Conservation (phyloP, 345 rosid species). For the Eucalyptus tenuipes region DNA sequence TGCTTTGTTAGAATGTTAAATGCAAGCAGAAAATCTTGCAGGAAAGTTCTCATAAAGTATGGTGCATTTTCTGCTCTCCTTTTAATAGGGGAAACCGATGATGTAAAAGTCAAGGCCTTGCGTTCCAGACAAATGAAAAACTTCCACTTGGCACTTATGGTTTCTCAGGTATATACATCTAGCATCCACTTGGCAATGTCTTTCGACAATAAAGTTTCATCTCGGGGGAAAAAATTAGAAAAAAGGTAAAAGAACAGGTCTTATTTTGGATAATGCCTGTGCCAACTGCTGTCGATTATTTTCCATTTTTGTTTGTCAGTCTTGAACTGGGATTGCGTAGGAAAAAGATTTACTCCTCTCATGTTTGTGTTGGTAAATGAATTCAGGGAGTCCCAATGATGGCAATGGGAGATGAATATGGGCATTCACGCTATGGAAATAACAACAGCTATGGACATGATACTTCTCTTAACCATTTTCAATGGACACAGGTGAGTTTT, state of each 20-base stretch:
- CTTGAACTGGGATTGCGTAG: neutral
- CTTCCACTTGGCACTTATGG: conserved; percentile 81
- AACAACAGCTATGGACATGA: conserved; percentile 96
- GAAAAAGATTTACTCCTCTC: neutral
- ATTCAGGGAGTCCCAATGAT: conserved; percentile 86
- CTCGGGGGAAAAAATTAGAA: neutral
- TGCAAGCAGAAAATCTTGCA: neutral
- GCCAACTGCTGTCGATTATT: neutral
- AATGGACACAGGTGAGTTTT: conserved; percentile 51
- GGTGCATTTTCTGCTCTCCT: neutral
- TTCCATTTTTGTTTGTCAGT: neutral
- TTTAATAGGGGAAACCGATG: conserved; percentile 62
- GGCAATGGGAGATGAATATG: conserved; percentile 97
- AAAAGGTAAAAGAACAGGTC: neutral
- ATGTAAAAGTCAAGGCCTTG: conserved; percentile 47
- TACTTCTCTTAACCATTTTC: conserved; percentile 72
- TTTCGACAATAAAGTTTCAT: neutral
- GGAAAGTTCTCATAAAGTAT: neutral
- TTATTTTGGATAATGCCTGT: neutral
- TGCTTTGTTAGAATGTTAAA: neutral
- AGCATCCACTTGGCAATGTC: neutral
- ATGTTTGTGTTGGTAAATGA: neutral
- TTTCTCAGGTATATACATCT: conserved; percentile 58
- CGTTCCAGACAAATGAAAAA: conserved; percentile 86
- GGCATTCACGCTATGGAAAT: conserved; percentile 80